A percentile compares a stretch with the other conserved stretches of the same genome.
Evolutionary conservation across 2,329 filamentous ascomycete genomes (phyloP).

Genomic region (Myriosclerotinia curreyana): DNA sequence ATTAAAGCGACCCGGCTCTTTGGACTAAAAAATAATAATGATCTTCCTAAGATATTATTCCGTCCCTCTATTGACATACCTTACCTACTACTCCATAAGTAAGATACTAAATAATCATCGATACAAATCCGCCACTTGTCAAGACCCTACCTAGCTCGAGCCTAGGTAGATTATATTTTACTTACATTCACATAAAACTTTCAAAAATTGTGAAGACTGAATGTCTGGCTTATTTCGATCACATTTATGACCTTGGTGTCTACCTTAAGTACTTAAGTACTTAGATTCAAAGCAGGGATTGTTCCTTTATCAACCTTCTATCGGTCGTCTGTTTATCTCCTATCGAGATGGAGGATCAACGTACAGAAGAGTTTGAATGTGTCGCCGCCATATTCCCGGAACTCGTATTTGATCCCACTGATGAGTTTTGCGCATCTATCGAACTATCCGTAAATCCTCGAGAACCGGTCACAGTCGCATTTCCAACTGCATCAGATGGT

Average conservation of each 20-base stretch:
- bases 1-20: slow-evolving; percentile 8
- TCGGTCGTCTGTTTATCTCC: slow-evolving; percentile 28
- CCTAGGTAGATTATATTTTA: too few species aligned
- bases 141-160: background rate
- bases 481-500: slow-evolving; percentile 49
- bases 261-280: background rate
- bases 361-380: slow-evolving; percentile 57
- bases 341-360: slow-evolving; percentile 60
- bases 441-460: slow-evolving; percentile 56
- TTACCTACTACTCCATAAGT: background rate
- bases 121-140: too few species aligned
- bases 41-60: background rate
- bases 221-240: background rate
- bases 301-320: background rate
- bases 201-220: background rate
- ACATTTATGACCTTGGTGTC: slow-evolving; percentile 20
- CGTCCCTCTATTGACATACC: background rate
- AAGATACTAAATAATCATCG: too few species aligned
- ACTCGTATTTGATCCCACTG: slow-evolving; percentile 47
- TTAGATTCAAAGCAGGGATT: slow-evolving; percentile 27
- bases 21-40: slow-evolving; percentile 17
- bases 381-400: slow-evolving; percentile 67
- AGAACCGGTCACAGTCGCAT: slow-evolving; percentile 55
- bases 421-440: slow-evolving; percentile 49
- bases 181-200: background rate